Base-by-base conservation (phyloP, 768 basidiomycete genomes). In the Xerocomus potaroensis region DNA sequence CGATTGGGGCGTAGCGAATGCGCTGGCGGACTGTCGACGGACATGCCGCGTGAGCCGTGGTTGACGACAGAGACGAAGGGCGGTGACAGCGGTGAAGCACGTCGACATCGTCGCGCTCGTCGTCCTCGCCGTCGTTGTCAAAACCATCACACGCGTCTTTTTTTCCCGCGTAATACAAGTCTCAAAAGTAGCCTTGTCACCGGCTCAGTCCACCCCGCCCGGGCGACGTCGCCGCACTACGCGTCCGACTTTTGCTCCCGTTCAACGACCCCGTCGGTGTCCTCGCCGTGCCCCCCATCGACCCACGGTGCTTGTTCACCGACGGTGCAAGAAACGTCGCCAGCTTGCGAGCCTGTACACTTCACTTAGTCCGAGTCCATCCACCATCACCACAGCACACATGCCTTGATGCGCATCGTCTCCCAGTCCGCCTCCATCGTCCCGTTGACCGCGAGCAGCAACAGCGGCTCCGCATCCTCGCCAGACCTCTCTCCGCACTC, bases 381-480 rank as follows among this genome's bases (percentile, higher is more conserved):
- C 36, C 34, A n/a, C 29, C 36, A 14, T 19, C 14, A 18, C 27
- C 18, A 5, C 18, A 2, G 29, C n/a, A 16, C 21, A 45, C 74
- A 18, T 48, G 84, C 87, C 74, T 83, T 88, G 52, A 61, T 47
- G 43, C 80, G 74, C 45, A 90, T 70, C 44, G 76, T 73, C 21
- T 79, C 78, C 85, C 84, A 89, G n/a, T 79, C 76, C 7, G 82
- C 77, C 36, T 62, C 67, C 32, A 76, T 64, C 18, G 78, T 76
- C 27, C 82, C 74, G 51, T 84, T 87, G 51, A 90, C 66, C 3
- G 81, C 85, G 35, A 90, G 72, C 37, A 91, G 67, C 77, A 89
- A 73, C 44, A 86, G 53, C 9, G 87, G 87, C 8, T 73, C 64
- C 5, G 56, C 45, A 0, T 19, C 34, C 23, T 51, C 23, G 8